These are phyloP conservation scores for Trichophyton schoenleinii DNA, from an alignment of 2,329 filamentous ascomycete species.

Conservation along the genomic window DNA sequence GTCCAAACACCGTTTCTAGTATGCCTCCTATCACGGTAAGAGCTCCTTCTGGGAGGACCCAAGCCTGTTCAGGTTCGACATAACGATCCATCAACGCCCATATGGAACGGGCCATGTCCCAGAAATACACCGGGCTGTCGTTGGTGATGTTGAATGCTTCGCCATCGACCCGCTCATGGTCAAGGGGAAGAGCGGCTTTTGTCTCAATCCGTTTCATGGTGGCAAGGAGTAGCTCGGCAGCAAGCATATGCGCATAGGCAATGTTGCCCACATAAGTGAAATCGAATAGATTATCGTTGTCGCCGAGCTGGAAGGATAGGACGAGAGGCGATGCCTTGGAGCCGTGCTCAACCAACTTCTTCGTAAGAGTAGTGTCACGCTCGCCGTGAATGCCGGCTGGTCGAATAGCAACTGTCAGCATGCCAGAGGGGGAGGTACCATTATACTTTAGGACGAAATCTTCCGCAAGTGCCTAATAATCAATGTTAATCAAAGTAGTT, in stretches of 20 bases:
- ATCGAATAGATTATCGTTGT: conserved; percentile 58
- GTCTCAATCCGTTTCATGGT: conserved; percentile 24
- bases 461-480: conserved; percentile 59
- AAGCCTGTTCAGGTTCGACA: conserved; percentile 32
- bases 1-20: conserved; percentile 30
- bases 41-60: conserved; percentile 29
- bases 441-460: conserved; percentile 66
- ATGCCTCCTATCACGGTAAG: conserved; percentile 30
- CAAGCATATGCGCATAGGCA: conserved; percentile 71
- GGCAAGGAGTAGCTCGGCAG: conserved; percentile 57
- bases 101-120: conserved; percentile 70
- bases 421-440: conserved; percentile 42
- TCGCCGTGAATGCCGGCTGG: conserved; percentile 86
- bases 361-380: conserved; percentile 65
- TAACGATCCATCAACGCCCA: conserved; percentile 44
- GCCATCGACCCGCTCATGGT: conserved; percentile 65
- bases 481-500: neutral
- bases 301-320: conserved; percentile 67
- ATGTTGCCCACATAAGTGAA: conserved; percentile 59
- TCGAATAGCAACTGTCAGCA: conserved; percentile 70
- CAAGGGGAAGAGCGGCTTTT: conserved; percentile 47
- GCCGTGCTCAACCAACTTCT: conserved; percentile 61
- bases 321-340: conserved; percentile 44
- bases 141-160: conserved; percentile 88
- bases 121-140: conserved; percentile 76